Percentiles rank a stretch among this genome's conserved stretches.
These are phyloP conservation scores for Adansonia rubrostipa DNA, from an alignment of 441 rosid species.

Conservation along the genomic window DNA sequence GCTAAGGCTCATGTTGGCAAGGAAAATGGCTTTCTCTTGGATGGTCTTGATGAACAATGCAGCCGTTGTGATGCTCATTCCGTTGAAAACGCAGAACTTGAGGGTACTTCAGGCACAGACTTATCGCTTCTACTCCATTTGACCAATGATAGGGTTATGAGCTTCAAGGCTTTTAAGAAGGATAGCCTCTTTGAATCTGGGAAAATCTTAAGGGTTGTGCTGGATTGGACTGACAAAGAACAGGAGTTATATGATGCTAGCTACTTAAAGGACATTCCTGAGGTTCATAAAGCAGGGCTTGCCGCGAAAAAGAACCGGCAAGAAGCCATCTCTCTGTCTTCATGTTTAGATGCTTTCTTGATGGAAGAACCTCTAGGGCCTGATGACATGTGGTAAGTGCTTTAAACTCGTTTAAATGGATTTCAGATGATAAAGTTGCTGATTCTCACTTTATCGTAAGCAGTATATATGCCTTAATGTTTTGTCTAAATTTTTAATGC, in stretches of 20 bases:
- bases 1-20: constrained; percentile 41
- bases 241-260: constrained; percentile 66
- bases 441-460: constrained; percentile 11
- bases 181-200: constrained; percentile 55
- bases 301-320: constrained; percentile 53
- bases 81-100: constrained; percentile 44
- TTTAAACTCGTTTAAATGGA: neutral
- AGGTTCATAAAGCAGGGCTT: constrained; percentile 56
- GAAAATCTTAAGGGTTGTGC: constrained; percentile 46
- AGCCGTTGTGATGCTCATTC: constrained; percentile 40
- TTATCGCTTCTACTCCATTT: constrained; percentile 49
- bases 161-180: constrained; percentile 50
- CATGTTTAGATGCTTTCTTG: constrained; percentile 72
- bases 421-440: neutral
- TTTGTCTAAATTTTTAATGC: constrained; percentile 24
- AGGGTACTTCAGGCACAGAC: constrained; percentile 40
- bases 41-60: constrained; percentile 50
- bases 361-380: constrained; percentile 79
- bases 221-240: constrained; percentile 73
- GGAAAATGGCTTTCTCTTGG: constrained; percentile 57
- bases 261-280: constrained; percentile 78
- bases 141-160: constrained; percentile 42
- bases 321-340: constrained; percentile 63
- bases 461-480: neutral
- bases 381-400: constrained; percentile 72